Percentiles rank a stretch among this genome's conserved stretches.
Evolutionary conservation across 2,329 filamentous ascomycete species (phyloP).

Genomic region (Saccharata proteae): DNA sequence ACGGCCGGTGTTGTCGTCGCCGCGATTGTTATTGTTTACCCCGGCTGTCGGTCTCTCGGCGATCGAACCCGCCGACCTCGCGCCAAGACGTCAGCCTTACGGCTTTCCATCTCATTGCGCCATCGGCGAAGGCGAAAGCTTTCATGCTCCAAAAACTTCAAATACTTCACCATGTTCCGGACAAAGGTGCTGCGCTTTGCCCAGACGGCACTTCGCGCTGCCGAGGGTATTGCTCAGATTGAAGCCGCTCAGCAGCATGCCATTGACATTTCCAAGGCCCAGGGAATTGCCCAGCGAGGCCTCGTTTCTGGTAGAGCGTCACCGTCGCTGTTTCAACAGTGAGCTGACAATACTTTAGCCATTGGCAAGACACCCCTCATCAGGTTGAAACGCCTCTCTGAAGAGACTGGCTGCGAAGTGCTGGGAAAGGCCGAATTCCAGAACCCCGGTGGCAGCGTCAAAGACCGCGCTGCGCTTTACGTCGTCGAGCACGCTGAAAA

Average conservation of each 20-base stretch:
- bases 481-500: conserved; percentile 91
- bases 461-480: conserved; percentile 90
- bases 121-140: conserved; percentile 9
- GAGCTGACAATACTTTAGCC: conserved; percentile 40
- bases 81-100: too few species aligned
- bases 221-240: conserved; percentile 32
- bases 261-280: conserved; percentile 63
- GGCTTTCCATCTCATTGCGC: too few species aligned
- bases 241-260: conserved; percentile 47
- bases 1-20: conserved; percentile 8
- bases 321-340: conserved; percentile 1
- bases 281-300: conserved; percentile 61
- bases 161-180: conserved; percentile 52
- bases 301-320: conserved; percentile 60
- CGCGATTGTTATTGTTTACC: conserved; percentile 12
- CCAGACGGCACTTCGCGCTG: conserved; percentile 43
- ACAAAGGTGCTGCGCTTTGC: conserved; percentile 56
- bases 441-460: conserved; percentile 92
- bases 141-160: conserved; percentile 1
- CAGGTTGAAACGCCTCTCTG: conserved; percentile 74
- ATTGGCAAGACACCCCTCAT: conserved; percentile 97
- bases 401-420: conserved; percentile 84
- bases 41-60: conserved; percentile 1
- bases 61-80: too few species aligned
- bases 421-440: conserved; percentile 98